phyloP scores from a whole-genome alignment of 2,329 filamentous ascomycete species.

The Hypoxylon sp. region DNA sequence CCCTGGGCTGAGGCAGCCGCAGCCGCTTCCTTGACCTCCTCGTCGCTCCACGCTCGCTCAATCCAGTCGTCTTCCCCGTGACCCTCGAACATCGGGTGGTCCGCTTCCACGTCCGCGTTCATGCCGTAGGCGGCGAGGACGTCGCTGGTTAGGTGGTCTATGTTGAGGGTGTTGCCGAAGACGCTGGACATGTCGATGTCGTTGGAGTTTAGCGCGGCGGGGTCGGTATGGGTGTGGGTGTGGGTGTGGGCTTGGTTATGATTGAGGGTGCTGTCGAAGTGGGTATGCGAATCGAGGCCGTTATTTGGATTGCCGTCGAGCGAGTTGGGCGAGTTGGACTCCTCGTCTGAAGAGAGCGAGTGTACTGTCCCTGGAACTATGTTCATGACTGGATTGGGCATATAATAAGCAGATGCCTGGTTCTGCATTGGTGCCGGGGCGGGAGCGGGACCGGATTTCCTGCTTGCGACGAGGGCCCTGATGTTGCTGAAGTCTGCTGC shows the following conservation, averaged over 20 bases:
- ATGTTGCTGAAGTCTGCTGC: slow-evolving; percentile 56
- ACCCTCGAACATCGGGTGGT: slow-evolving; percentile 29
- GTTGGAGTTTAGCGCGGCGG: neutral
- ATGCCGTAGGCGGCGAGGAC: slow-evolving; percentile 53
- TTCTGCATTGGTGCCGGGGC: slow-evolving; percentile 11
- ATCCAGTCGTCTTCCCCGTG: slow-evolving; percentile 56
- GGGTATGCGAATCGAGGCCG: neutral
- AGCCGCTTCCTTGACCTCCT: slow-evolving; percentile 38
- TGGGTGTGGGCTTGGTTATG: neutral
- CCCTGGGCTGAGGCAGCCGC: slow-evolving; percentile 40
- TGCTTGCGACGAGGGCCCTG: slow-evolving; percentile 50
- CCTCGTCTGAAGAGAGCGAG: slow-evolving; percentile 50
- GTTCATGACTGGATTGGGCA: slow-evolving; percentile 25
- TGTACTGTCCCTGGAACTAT: slow-evolving; percentile 48
- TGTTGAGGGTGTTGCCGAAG: slow-evolving; percentile 44
- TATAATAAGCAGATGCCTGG: slow-evolving; percentile 20
- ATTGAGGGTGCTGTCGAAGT: neutral
- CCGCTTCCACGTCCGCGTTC: slow-evolving; percentile 18
- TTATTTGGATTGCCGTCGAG: slow-evolving; percentile 25
- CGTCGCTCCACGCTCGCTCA: slow-evolving; percentile 53
- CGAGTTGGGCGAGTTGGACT: slow-evolving; percentile 47
- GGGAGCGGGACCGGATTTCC: slow-evolving; percentile 9
- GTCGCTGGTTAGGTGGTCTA: slow-evolving; percentile 52
- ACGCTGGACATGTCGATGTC: slow-evolving; percentile 45
- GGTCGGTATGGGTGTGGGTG: neutral